A percentile compares a stretch with the other conserved stretches of the same genome.
These are phyloP conservation scores for Apiotrichum siamense DNA, from an alignment of 1,284 basidiomycete species.

Conservation along the genomic window DNA sequence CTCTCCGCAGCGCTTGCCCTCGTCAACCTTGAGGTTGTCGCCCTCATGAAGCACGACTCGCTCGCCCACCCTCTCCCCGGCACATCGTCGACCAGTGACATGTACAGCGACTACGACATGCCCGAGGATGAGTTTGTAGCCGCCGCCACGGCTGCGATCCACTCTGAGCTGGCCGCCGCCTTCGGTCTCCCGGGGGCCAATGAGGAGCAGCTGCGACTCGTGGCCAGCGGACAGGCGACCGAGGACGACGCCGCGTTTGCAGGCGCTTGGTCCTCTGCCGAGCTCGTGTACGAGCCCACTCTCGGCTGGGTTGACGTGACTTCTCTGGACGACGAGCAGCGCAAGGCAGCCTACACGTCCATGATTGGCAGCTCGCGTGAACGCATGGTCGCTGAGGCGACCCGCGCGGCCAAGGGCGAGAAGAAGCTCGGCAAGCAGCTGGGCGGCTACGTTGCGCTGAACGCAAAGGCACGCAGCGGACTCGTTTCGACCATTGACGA, in stretches of 20 bases:
- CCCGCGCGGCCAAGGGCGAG: conserved; percentile 76
- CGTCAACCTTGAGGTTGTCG: conserved; percentile 72
- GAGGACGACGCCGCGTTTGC: conserved; percentile 56
- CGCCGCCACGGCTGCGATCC: conserved; percentile 65
- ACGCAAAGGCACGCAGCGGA: conserved; percentile 61
- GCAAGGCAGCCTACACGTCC: conserved; percentile 60
- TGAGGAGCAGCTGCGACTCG: conserved; percentile 68
- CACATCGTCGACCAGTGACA: conserved; percentile 69
- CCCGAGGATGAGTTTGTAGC: conserved; percentile 73
- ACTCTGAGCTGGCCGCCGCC: conserved; percentile 68
- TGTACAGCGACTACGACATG: conserved; percentile 64
- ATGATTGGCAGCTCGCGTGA: conserved; percentile 62
- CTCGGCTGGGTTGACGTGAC: conserved; percentile 63
- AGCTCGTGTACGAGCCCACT: conserved; percentile 59
- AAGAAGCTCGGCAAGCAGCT: conserved; percentile 83
- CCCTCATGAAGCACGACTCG: conserved; percentile 80
- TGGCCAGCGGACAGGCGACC: conserved; percentile 59
- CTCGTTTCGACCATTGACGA: conserved; percentile 65
- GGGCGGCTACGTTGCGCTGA: conserved; percentile 83
- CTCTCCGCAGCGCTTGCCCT: conserved; percentile 57
- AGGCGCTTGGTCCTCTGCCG: conserved; percentile 64
- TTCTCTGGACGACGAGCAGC: conserved; percentile 56
- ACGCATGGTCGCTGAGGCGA: conserved; percentile 75
- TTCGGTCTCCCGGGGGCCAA: conserved; percentile 81
- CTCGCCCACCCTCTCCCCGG: conserved; percentile 80